phyloP scores from a whole-genome alignment of 2,329 filamentous ascomycete genomes.

The Ophiostoma fasciatum region DNA sequence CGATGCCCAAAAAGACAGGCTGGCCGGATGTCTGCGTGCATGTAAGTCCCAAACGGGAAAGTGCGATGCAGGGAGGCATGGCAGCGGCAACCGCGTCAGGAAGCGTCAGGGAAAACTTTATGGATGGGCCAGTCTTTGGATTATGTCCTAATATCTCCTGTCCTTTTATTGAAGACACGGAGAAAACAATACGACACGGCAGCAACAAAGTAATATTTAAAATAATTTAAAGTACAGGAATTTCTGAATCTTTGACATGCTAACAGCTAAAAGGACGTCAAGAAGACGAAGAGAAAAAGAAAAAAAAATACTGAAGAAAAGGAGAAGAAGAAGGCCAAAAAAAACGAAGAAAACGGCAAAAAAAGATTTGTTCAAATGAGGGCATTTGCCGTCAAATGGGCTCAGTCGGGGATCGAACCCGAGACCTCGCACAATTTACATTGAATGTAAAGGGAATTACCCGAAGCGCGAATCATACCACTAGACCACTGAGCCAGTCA shows the following conservation, averaged over 20 bases:
- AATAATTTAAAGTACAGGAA: too few relatives aligned
- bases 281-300: background rate
- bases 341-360: background rate
- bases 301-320: background rate
- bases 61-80: background rate
- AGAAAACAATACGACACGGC: too few relatives aligned
- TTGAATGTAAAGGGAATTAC: constrained; percentile 9
- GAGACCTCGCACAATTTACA: constrained; percentile 13
- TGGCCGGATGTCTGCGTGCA: background rate
- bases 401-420: constrained; percentile 14
- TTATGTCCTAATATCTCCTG: too few relatives aligned
- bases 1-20: background rate
- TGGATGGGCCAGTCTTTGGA: too few relatives aligned
- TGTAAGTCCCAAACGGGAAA: constrained; percentile 5
- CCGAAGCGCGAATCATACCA: constrained; percentile 14
- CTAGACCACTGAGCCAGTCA: constrained; percentile 12
- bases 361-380: background rate
- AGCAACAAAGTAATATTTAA: too few relatives aligned
- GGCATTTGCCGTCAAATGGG: too few relatives aligned
- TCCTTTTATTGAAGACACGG: too few relatives aligned
- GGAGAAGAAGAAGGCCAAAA: background rate
- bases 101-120: too few relatives aligned
- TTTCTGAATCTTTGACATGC: too few relatives aligned
- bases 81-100: too few relatives aligned
- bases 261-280: background rate